Base-by-base conservation (phyloP, 2,329 filamentous ascomycete species). In the Penicillium crustosum region DNA sequence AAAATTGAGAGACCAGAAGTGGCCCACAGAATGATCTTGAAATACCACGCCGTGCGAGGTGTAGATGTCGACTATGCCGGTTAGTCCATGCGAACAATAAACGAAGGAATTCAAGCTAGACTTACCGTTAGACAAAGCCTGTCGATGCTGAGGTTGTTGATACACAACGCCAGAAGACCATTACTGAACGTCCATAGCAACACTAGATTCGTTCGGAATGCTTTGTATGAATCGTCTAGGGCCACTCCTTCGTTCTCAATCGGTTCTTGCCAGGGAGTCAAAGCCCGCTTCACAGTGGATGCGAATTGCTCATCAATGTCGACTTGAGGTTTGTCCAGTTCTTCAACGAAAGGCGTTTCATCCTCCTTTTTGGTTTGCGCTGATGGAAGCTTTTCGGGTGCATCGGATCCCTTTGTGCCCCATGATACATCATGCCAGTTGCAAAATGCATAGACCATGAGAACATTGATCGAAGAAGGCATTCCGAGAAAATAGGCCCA, bases 341-440 rank as follows among this genome's bases (percentile, higher is more conserved):
- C 93, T 77, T 97, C 93, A n/a, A 97, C 90, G 23, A 96, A 89
- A 1, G 82, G 82, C 3, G 86, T 86, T 72, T 96, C 89, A 74
- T 94, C 93, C 53, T 87, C 88, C 78, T 96, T 96, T 68, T 87
- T 88, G 8, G 93, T 90, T 66, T 89, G 86, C 2, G 90, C 93
- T 23, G 93, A 94, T 0, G 93, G 93, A 15, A 97, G 82, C 27
- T 89, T 89, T 70, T 97, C 93, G 23, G 88, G 86, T 78, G 95
- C 95, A 80, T 97, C 93, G 6, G 93, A 89, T 70, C 93, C 93
- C 83, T 97, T 97, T 78, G 93, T 97, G 83, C 93, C 93, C 92
- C 93, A 97, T 13, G 93, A 96, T 51, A 97, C 93, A 80, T 97
- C 93, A 79, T 97, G 93, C 93, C 93, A 97, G 81, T 97, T 97